A percentile compares a stretch with the other conserved stretches of the same genome.
Conservation (phyloP, 2,329 filamentous ascomycete genomes). For the Calonectria multiphialidica region DNA sequence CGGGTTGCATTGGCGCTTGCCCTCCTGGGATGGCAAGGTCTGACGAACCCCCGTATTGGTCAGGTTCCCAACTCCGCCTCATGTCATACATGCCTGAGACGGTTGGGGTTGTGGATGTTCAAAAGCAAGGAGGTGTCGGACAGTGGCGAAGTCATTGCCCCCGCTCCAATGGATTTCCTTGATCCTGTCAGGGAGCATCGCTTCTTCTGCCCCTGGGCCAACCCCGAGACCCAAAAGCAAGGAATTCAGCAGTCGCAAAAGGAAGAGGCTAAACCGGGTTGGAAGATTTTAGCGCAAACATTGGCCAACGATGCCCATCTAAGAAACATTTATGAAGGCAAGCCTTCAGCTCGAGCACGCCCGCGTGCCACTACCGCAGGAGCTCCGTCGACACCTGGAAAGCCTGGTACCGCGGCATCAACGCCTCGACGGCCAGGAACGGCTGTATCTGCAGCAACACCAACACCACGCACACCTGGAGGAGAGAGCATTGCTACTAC, state of each 20-base stretch:
- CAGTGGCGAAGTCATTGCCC: slow-evolving; percentile 64
- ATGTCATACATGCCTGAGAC: slow-evolving; percentile 88
- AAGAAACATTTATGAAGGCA: slow-evolving; percentile 51
- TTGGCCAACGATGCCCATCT: slow-evolving; percentile 71
- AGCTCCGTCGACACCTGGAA: slow-evolving; percentile 38
- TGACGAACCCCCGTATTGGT: slow-evolving; percentile 65
- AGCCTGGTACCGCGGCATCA: slow-evolving; percentile 33
- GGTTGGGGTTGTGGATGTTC: slow-evolving; percentile 95
- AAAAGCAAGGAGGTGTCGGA: slow-evolving; percentile 77
- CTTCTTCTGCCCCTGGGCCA: slow-evolving; percentile 88
- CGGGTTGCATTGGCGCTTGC: slow-evolving; percentile 76
- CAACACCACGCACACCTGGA: slow-evolving; percentile 17
- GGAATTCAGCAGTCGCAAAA: slow-evolving; percentile 47
- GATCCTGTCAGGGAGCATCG: slow-evolving; percentile 81
- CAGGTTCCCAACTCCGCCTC: slow-evolving; percentile 79
- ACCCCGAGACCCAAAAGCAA: slow-evolving; percentile 68
- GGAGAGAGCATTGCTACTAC: slow-evolving; percentile 23
- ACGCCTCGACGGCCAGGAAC: slow-evolving; percentile 38
- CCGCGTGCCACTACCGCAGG: slow-evolving; percentile 23
- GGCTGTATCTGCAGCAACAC: slow-evolving; percentile 27
- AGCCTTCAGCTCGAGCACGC: slow-evolving; percentile 36
- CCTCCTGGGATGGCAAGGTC: slow-evolving; percentile 81
- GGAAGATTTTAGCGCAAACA: slow-evolving; percentile 66
- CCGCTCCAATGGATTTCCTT: slow-evolving; percentile 74
- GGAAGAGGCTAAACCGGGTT: slow-evolving; percentile 60